These are phyloP conservation scores for Heimioporus retisporus DNA, from an alignment of 1,284 basidiomycete genomes.

Conservation along the genomic window DNA sequence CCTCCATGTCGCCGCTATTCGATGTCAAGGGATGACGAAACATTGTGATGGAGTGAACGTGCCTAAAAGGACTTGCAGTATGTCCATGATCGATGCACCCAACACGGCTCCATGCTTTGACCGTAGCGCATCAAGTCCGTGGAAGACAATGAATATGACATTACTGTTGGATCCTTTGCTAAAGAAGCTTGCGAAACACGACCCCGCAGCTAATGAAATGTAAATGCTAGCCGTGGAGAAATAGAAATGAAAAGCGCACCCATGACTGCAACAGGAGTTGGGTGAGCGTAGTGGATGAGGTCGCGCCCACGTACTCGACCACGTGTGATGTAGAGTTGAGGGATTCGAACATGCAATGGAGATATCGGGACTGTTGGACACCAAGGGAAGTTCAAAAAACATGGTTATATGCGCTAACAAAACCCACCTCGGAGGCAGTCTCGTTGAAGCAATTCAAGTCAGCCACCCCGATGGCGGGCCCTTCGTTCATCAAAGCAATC, in stretches of 20 bases:
- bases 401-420: constrained; percentile 8
- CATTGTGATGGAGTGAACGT: constrained; percentile 16
- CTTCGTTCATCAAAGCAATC: constrained; percentile 89
- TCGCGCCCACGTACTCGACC: constrained; percentile 99
- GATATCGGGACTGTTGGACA: constrained; percentile 82
- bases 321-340: constrained; percentile 92
- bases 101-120: constrained; percentile 93
- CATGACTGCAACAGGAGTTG: constrained; percentile 98
- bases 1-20: constrained; percentile 93
- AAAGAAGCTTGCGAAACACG: constrained; percentile 92
- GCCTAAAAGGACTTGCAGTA: constrained; percentile 90
- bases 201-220: constrained; percentile 81
- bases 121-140: constrained; percentile 89
- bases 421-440: constrained; percentile 78
- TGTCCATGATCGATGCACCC: constrained; percentile 96
- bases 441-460: constrained; percentile 92
- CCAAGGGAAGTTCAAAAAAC: constrained; percentile 6
- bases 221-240: neutral
- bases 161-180: constrained; percentile 99
- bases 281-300: constrained; percentile 94
- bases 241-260: constrained; percentile 55
- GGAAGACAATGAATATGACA: constrained; percentile 98
- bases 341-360: constrained; percentile 95
- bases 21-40: neutral
- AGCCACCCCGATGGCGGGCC: constrained; percentile 96